Evolutionary conservation across 1,139 yeast species (phyloP), one percentile per base, ranked within the genome.

Genomic region (Geotrichum cucujoidarum): DNA sequence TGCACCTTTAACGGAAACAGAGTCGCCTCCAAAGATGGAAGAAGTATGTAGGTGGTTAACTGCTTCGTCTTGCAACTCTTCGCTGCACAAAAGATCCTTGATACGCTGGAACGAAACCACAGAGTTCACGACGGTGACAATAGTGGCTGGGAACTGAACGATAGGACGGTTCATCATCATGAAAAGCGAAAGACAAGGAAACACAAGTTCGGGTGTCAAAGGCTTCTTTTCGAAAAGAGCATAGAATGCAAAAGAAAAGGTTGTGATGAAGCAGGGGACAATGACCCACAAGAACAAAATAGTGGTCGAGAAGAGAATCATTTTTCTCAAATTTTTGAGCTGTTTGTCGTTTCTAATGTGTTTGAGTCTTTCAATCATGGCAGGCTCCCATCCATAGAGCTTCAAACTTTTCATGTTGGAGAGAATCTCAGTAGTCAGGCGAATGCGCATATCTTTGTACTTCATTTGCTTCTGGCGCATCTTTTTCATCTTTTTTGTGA

Each of bases 321-420:
- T 73, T 45, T 72, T 78, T 57, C 75, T 79, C 65, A 89, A 75
- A 58, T 86, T 87, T 32, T 71, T 72, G 65, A 94, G 77, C 67
- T 94, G 97, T 60, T 82, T 80, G 44, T 84, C 87, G 60, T 88
- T 86, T 74, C 98, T 81, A 29, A 90, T 90, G 55, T 74, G 73
- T 6, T 67, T 57, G 27, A 68, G 55, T 45, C 77, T 74, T 11
- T 71, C 67, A 32, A 80, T 61, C 75, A 82, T 77, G 16, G 90
- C 82, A 17, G 66, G 66, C 60, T 84, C 94, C 88, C 90, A 83
- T 0, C 87, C 81, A 56, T 83, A 83, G 17, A 84, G 68, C 62
- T 84, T 84, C 53, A 84, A 74, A 49, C 84, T 76, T 59, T 83
- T 83, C 53, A 83, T 80, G 46, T 81, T 76, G 35, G 78, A 72